phyloP scores from a whole-genome alignment of 2,329 filamentous ascomycete genomes.

The Trichoderma citrinoviride region DNA sequence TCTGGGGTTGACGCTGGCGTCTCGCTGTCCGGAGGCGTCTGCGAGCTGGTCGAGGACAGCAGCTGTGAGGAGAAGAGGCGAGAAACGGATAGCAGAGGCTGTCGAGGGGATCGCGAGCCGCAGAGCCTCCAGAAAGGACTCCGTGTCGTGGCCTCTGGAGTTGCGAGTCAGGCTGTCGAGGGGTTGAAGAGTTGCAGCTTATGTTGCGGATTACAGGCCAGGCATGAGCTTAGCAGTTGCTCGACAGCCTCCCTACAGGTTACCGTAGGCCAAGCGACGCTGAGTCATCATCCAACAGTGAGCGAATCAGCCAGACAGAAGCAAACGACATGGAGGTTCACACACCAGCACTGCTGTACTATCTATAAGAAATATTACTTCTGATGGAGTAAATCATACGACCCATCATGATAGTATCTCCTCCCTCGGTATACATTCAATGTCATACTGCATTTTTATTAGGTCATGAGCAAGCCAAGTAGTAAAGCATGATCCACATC shows the following conservation, averaged over 20 bases:
- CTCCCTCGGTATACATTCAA: too few relatives aligned
- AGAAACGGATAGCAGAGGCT: not conserved
- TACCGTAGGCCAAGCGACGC: not conserved
- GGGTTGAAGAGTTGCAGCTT: slow-evolving; percentile 19
- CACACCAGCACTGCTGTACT: too few relatives aligned
- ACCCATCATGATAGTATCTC: too few relatives aligned
- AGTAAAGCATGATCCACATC: not conserved
- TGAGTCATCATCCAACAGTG: not conserved
- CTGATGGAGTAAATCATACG: too few relatives aligned
- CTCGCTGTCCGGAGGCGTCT: not conserved
- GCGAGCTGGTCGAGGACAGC: not conserved
- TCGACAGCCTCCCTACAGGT: slow-evolving; percentile 3
- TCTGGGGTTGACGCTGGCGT: not conserved
- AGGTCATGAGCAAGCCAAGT: not conserved
- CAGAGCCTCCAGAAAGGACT: slow-evolving; percentile 2
- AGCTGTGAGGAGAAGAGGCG: not conserved
- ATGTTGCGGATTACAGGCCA: not conserved
- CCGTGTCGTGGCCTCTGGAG: slow-evolving; percentile 8
- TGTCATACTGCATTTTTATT: not conserved
- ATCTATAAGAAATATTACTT: too few relatives aligned
- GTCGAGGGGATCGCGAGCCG: not conserved
- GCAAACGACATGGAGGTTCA: too few relatives aligned
- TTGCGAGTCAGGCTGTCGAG: not conserved
- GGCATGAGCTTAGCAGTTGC: not conserved
- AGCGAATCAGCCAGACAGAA: too few relatives aligned